Evolutionary conservation across 108 stramenopile species (phyloP).

Genomic region (Mediolabrus comicus): DNA sequence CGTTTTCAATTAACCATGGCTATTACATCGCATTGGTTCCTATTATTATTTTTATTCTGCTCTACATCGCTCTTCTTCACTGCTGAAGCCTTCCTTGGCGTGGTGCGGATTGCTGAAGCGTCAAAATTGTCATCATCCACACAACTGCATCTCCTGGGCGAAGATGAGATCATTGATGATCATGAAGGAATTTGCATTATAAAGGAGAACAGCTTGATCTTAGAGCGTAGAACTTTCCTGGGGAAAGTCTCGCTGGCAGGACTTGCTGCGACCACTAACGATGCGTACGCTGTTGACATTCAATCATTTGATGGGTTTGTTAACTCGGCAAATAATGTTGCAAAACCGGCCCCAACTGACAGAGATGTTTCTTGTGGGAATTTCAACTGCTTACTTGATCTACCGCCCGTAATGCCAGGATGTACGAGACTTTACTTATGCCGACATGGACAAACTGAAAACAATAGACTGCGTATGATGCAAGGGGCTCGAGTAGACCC

Average conservation of each 20-base stretch:
- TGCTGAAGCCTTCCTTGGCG: background rate
- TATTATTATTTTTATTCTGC: too few relatives aligned
- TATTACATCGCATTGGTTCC: too few relatives aligned
- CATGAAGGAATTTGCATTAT: background rate
- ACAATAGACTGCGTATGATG: slow-evolving; percentile 68
- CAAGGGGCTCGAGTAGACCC: slow-evolving; percentile 77
- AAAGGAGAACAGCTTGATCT: background rate
- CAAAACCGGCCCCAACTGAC: too few relatives aligned
- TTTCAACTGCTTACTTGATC: slow-evolving; percentile 61
- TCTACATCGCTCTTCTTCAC: background rate
- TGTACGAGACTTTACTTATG: slow-evolving; percentile 68
- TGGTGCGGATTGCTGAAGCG: background rate
- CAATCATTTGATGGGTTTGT: too few relatives aligned
- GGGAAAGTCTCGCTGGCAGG: background rate
- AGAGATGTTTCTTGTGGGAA: slow-evolving; percentile 12
- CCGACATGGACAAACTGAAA: slow-evolving; percentile 87
- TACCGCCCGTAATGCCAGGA: slow-evolving; percentile 60
- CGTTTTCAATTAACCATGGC: too few relatives aligned
- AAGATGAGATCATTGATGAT: background rate
- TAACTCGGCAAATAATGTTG: too few relatives aligned
- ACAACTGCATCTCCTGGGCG: background rate
- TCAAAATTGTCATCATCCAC: background rate
- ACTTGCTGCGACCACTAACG: background rate
- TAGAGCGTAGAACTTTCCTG: background rate
- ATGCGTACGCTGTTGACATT: background rate